Evolutionary conservation across 1,139 yeast genomes (phyloP), one percentile per base, ranked within the genome.

Genomic region (Suhomyces ambrosiae): DNA sequence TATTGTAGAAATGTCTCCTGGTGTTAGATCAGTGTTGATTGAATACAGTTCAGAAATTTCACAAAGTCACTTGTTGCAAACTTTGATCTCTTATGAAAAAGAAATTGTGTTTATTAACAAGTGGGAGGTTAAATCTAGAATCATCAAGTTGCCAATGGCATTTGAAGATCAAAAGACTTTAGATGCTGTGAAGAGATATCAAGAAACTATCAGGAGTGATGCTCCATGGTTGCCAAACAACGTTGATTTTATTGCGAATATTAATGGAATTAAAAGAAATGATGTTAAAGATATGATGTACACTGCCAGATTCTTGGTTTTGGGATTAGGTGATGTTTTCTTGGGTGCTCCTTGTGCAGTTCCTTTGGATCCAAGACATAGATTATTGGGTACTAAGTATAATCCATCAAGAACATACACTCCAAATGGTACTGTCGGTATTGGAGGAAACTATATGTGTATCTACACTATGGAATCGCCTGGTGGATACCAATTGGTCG

Each of bases 151-250:
- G 52, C 98, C 98, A 44, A 85, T 92, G 90, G 97, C 96, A 0
- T 92, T 90, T 60, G 98, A 92, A 68, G 97, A 92, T 59, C 68
- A 82, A 48, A 80, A 84, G 67, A 89, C 96, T 3, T 68, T 90
- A 53, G 90, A 80, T 47, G 96, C 97, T 27, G 97, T 89, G 30
- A 78, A 79, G 47, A 78, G 97, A 61, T 92, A 92, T 63, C 80
- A 82, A 60, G 97, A 92, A 67, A 92, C 98, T 7, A 89, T 92
- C 53, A 77, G 97, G 54, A 76, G 94, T 19, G 80, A 79, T 39
- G 98, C 97, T 8, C 97, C 97, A 32, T 92, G 97, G 97, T 73
- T 92, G 56, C 97, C 98, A 47, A 90, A 89, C 68, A 92, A 92
- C 56, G 97, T 90, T 48, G 97, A 92, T 60, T 92, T 92, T 64